Evolutionary conservation across 192 early-diverging fungal species (phyloP), one percentile per base, ranked within the genome.

Genomic region (Coemansia sp.): DNA sequence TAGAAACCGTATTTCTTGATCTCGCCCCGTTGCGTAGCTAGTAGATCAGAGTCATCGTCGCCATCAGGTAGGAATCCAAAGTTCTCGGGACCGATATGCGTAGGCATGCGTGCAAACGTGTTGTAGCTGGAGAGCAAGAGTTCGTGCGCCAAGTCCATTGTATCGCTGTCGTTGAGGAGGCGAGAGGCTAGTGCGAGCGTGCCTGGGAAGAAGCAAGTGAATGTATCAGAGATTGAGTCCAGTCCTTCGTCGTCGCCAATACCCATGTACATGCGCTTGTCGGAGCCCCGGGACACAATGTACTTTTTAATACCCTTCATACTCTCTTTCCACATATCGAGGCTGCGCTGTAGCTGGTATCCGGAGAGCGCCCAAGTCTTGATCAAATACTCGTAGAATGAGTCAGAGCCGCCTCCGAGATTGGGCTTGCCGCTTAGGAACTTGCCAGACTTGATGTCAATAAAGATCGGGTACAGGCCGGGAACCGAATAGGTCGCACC

Each of bases 371-470:
- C 80, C 73, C 91, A 96, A 61, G 94, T 93, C 70, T 98, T 98
- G 61, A 91, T 89, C 45, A 96, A 80, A 70, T 98, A 98, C 82
- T 98, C 94, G 82, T 98, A 98, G 69, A 95, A 98, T 29, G 89
- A 92, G 60, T 98, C 96, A 5, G 93, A 94, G 18, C 93, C 86
- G 24, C 90, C 90, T 4, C 96, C 96, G 35, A 97, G 84, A 32
- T 94, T 91, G 56, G 91, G 90, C 74, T 84, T 76, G 43, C 78
- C 78, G 22, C 60, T 65, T 29, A 75, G 41, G 60, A 77, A 84
- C 62, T 80, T 76, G 61, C 82, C 82, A 10, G 74, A 64, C 37
- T 78, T 80, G 49, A 78, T 77, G 29, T 84, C 78, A 38, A 84
- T 83, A 58, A 85, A 92, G 61, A 94, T 89, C 9, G 96, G 94